Conservation (phyloP, 805 yeast species). For the Kodamaea sagamina region DNA sequence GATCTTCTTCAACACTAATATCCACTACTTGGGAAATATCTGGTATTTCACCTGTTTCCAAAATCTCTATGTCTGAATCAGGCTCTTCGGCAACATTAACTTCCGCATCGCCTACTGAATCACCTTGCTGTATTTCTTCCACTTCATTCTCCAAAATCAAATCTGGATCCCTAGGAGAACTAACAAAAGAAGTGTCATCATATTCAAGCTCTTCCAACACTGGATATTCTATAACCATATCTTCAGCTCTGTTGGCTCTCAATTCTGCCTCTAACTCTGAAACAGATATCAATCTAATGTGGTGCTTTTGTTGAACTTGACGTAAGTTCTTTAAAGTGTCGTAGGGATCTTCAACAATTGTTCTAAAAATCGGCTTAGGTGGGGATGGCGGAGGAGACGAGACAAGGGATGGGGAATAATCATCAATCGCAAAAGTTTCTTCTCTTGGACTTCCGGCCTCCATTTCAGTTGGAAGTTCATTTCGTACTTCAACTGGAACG, state of each 20-base stretch:
- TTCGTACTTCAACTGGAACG: too few species aligned
- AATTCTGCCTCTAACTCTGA: constrained; percentile 21
- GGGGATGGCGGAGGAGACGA: constrained; percentile 2
- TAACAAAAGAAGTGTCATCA: constrained; percentile 12
- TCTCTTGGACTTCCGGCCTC: too few species aligned
- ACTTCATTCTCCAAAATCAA: background rate
- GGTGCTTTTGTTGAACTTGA: constrained; percentile 26
- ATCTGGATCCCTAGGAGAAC: constrained; percentile 35
- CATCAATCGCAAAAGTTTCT: too few species aligned
- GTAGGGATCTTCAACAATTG: constrained; percentile 26
- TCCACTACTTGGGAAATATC: background rate
- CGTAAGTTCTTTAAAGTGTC: constrained; percentile 22
- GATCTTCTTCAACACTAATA: background rate
- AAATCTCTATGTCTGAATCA: background rate
- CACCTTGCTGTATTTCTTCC: background rate
- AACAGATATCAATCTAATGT: constrained; percentile 23
- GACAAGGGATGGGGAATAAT: background rate
- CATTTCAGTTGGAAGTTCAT: too few species aligned
- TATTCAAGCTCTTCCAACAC: constrained; percentile 3
- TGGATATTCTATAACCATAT: constrained; percentile 2
- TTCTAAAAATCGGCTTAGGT: constrained; percentile 10
- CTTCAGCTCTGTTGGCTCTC: constrained; percentile 2
- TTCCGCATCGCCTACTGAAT: background rate
- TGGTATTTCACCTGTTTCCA: background rate
- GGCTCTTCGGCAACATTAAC: background rate